Evolutionary conservation across 768 basidiomycete species (phyloP).

Genomic region (Amanita thiersii): DNA sequence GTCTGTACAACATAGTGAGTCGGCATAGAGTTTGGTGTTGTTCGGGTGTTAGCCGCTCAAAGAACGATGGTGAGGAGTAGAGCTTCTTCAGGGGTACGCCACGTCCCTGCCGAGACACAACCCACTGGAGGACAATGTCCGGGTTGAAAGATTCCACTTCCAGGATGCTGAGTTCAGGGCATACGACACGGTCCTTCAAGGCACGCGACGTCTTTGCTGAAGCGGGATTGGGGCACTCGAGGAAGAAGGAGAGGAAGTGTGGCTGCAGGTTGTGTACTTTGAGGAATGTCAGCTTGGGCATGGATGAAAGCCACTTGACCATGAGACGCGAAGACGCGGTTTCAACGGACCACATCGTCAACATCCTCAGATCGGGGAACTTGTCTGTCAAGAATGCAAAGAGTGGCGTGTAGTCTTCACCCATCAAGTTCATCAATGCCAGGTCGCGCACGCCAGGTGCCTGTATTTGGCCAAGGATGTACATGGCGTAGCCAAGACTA

Average conservation of each 20-base stretch:
- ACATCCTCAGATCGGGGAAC: slow-evolving; percentile 44
- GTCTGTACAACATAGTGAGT: slow-evolving; percentile 18
- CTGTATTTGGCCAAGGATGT: slow-evolving; percentile 38
- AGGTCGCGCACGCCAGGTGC: slow-evolving; percentile 53
- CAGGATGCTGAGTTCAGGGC: slow-evolving; percentile 35
- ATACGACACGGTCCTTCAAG: slow-evolving; percentile 20
- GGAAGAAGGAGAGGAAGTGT: slow-evolving; percentile 40
- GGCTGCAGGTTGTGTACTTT: slow-evolving; percentile 37
- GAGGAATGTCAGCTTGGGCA: slow-evolving; percentile 46
- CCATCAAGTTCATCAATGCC: slow-evolving; percentile 45
- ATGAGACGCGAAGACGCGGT: slow-evolving; percentile 22
- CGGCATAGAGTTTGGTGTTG: slow-evolving; percentile 21
- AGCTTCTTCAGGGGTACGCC: slow-evolving; percentile 40
- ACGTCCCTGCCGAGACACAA: slow-evolving; percentile 23
- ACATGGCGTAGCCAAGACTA: slow-evolving; percentile 37
- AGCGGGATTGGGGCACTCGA: slow-evolving; percentile 23
- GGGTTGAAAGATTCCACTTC: slow-evolving; percentile 35
- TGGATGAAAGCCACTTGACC: slow-evolving; percentile 46
- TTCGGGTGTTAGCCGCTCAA: slow-evolving; percentile 14
- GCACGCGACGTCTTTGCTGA: slow-evolving; percentile 4
- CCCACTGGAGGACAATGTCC: slow-evolving; percentile 25
- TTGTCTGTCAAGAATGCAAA: slow-evolving; percentile 35
- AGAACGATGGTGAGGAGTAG: slow-evolving; percentile 30
- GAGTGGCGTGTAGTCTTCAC: slow-evolving; percentile 43
- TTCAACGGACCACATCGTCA: slow-evolving; percentile 44